Conservation (phyloP, 2,329 filamentous ascomycete species). For the Biscogniauxia sp. region DNA sequence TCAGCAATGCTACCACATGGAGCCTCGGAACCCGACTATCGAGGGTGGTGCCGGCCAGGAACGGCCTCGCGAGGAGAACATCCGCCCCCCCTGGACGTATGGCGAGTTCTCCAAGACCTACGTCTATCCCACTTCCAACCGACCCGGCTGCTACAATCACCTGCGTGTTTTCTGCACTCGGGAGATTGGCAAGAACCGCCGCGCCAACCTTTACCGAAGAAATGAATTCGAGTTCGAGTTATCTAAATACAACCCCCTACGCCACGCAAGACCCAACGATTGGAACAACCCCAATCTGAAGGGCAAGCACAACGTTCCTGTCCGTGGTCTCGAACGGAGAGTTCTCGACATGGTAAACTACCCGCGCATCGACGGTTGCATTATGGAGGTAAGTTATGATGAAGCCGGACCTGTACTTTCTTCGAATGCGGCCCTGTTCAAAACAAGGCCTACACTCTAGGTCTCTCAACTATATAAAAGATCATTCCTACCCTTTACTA, state of each 20-base stretch:
- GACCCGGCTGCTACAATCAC: not conserved
- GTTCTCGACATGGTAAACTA: slow-evolving; percentile 12
- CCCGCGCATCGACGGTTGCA: slow-evolving; percentile 4
- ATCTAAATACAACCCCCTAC: slow-evolving; percentile 20
- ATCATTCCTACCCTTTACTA: no score
- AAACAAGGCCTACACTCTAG: no score
- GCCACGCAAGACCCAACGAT: slow-evolving; percentile 9
- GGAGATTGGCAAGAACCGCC: not conserved
- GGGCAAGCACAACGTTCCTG: not conserved
- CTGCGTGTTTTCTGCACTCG: not conserved
- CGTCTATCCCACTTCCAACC: not conserved
- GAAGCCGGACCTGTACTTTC: no score
- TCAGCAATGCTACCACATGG: slow-evolving; percentile 7
- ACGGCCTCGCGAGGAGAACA: not conserved
- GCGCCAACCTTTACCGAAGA: not conserved
- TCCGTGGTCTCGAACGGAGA: slow-evolving; percentile 2
- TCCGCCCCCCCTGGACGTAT: not conserved
- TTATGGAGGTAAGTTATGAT: slow-evolving; percentile 15
- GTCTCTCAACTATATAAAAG: no score
- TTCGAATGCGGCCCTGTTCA: no score
- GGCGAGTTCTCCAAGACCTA: not conserved
- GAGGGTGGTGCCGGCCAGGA: slow-evolving; percentile 2
- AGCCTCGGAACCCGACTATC: slow-evolving; percentile 8
- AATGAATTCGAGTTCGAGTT: slow-evolving; percentile 16
- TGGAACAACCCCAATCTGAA: slow-evolving; percentile 10